These are phyloP conservation scores for Leishmania amazonensis DNA, from an alignment of 208 protist genomes.

Conservation along the genomic window DNA sequence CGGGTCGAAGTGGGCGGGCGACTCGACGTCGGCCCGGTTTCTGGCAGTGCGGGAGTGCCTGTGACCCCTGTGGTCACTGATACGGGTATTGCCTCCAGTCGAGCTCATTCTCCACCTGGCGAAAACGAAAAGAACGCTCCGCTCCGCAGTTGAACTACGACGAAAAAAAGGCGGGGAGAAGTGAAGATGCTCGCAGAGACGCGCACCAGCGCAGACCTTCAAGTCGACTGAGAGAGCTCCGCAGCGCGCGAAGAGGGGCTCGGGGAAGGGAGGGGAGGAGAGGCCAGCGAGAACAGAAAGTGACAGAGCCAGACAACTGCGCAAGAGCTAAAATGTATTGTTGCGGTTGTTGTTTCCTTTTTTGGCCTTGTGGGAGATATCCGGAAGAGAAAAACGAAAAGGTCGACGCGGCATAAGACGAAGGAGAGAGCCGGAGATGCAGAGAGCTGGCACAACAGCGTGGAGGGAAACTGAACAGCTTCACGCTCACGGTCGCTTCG, in stretches of 20 bases:
- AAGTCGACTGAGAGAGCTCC: not conserved
- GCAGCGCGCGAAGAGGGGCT: not conserved
- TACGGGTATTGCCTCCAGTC: not conserved
- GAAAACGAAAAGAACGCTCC: not conserved
- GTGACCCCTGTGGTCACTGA: not conserved
- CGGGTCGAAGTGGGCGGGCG: not conserved
- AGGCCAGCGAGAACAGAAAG: not conserved
- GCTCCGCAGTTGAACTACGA: not conserved
- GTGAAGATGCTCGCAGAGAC: not conserved
- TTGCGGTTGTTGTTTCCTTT: too few species aligned
- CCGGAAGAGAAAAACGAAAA: not conserved
- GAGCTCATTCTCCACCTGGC: not conserved
- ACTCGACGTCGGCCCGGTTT: too few species aligned
- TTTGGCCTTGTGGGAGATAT: not conserved
- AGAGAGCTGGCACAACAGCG: too few species aligned
- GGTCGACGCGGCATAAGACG: not conserved
- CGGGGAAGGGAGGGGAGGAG: not conserved
- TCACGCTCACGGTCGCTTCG: too few species aligned
- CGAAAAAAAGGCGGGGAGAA: not conserved
- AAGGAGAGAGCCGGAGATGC: too few species aligned
- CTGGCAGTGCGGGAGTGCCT: not conserved
- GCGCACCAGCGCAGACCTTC: not conserved
- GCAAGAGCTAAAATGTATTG: not conserved
- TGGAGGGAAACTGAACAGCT: too few species aligned
- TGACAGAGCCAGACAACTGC: constrained; percentile 11